Evolutionary conservation across 805 yeast species (phyloP).

Genomic region (Sugiyamaella marilandica): DNA sequence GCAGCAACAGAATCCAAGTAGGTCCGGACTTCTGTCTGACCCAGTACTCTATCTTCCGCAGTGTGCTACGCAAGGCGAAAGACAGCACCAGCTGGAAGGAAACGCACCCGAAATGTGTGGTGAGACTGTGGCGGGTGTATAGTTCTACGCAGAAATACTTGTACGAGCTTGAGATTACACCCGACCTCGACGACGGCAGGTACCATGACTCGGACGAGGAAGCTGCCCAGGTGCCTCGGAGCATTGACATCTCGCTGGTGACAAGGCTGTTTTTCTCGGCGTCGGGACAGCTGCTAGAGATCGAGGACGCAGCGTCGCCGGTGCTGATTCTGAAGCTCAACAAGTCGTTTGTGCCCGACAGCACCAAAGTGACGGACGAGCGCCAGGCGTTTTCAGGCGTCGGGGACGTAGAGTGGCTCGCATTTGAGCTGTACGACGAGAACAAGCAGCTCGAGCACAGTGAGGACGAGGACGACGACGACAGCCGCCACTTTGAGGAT

Average conservation of each 20-base stretch:
- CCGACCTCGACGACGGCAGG: slow-evolving; percentile 63
- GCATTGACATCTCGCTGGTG: slow-evolving; percentile 40
- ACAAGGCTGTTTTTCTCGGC: slow-evolving; percentile 60
- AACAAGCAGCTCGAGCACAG: slow-evolving; percentile 11
- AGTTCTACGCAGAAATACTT: slow-evolving; percentile 27
- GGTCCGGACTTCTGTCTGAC: slow-evolving; percentile 60
- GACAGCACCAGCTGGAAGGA: slow-evolving; percentile 67
- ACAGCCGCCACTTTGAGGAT: slow-evolving; percentile 23
- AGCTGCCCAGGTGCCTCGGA: slow-evolving; percentile 33
- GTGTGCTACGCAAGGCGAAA: slow-evolving; percentile 27
- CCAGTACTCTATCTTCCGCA: slow-evolving; percentile 51
- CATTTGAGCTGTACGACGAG: slow-evolving; percentile 43
- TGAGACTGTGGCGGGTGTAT: slow-evolving; percentile 36
- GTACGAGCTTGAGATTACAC: slow-evolving; percentile 47
- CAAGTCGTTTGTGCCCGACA: slow-evolving; percentile 18
- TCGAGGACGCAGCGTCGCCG: slow-evolving; percentile 60
- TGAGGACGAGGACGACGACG: slow-evolving; percentile 24
- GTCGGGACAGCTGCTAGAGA: slow-evolving; percentile 57
- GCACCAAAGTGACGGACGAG: slow-evolving; percentile 11
- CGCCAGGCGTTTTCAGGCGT: slow-evolving; percentile 19
- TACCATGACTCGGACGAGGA: slow-evolving; percentile 58
- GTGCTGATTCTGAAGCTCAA: slow-evolving; percentile 58
- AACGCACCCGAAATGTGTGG: slow-evolving; percentile 53
- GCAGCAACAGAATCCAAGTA: slow-evolving; percentile 34
- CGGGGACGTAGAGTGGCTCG: slow-evolving; percentile 44